Conservation (phyloP, 805 yeast species). For the Aciculoconidium aculeatum region DNA sequence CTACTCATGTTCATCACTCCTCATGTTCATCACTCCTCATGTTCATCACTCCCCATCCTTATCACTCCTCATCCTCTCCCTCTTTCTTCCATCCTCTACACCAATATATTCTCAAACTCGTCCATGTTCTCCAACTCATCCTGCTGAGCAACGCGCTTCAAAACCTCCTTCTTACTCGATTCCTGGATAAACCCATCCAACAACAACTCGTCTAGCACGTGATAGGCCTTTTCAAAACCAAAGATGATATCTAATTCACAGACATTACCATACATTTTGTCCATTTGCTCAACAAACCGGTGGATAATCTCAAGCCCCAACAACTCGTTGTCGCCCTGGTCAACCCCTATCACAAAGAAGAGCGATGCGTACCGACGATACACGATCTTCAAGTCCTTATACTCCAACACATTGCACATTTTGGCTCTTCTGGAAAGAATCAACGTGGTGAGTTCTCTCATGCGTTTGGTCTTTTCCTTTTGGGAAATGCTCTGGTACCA, state of each 20-base stretch:
- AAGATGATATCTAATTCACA: constrained; percentile 95
- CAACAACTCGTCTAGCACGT: constrained; percentile 82
- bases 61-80: no score
- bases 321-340: constrained; percentile 79
- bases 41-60: no score
- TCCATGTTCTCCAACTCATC: constrained; percentile 83
- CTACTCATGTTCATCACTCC: no score
- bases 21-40: no score
- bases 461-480: constrained; percentile 78
- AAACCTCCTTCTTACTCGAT: constrained; percentile 71
- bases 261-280: constrained; percentile 89
- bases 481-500: constrained; percentile 87
- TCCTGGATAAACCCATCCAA: constrained; percentile 88
- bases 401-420: constrained; percentile 93
- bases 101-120: constrained; percentile 41
- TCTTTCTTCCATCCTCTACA: constrained; percentile 15
- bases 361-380: constrained; percentile 91
- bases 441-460: constrained; percentile 79
- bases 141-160: constrained; percentile 73
- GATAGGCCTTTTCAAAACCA: constrained; percentile 91
- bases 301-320: constrained; percentile 82
- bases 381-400: constrained; percentile 76
- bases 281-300: constrained; percentile 95
- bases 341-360: constrained; percentile 84
- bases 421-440: constrained; percentile 82